Evolutionary conservation across 192 early-diverging fungal genomes (phyloP).

Genomic region (Backusella westeae): DNA sequence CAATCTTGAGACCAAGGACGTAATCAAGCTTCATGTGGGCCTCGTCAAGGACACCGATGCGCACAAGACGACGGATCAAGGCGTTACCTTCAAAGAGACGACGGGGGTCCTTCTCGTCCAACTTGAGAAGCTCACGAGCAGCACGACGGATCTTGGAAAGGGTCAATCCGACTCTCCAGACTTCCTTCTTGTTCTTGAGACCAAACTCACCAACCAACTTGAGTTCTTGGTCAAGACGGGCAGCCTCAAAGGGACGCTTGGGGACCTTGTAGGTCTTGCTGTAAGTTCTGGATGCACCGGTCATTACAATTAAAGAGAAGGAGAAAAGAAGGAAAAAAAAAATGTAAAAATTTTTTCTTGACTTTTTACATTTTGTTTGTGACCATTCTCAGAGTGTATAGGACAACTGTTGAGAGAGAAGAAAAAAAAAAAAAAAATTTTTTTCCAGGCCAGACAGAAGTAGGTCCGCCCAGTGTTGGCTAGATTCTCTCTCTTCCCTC

Average conservation of each 20-base stretch:
- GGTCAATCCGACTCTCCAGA: constrained; percentile 95
- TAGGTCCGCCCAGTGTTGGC: not conserved
- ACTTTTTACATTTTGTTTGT: not conserved
- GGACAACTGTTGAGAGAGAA: not conserved
- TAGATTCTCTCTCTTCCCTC: not conserved
- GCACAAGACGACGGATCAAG: constrained; percentile 96
- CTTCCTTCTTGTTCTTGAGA: constrained; percentile 98
- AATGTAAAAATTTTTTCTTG: constrained; percentile 13
- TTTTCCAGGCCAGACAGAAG: not conserved
- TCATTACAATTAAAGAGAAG: constrained; percentile 29
- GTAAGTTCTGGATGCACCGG: constrained; percentile 47
- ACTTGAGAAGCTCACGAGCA: constrained; percentile 97
- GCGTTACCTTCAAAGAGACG: constrained; percentile 99
- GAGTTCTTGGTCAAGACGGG: constrained; percentile 92
- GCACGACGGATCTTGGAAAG: constrained; percentile 99
- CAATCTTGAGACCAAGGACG: constrained; percentile 94
- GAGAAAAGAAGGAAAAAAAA: constrained; percentile 23
- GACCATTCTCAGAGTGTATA: not conserved
- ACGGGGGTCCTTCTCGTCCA: constrained; percentile 94
- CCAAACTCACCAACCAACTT: constrained; percentile 97
- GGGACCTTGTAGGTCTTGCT: constrained; percentile 95
- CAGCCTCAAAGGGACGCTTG: constrained; percentile 93
- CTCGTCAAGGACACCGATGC: constrained; percentile 98
- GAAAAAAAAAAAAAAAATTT: not conserved
- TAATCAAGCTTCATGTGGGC: constrained; percentile 98